Percentiles rank a stretch among this genome's conserved stretches.
Evolutionary conservation across 768 basidiomycete species (phyloP).

Genomic region (Mycena galopus): DNA sequence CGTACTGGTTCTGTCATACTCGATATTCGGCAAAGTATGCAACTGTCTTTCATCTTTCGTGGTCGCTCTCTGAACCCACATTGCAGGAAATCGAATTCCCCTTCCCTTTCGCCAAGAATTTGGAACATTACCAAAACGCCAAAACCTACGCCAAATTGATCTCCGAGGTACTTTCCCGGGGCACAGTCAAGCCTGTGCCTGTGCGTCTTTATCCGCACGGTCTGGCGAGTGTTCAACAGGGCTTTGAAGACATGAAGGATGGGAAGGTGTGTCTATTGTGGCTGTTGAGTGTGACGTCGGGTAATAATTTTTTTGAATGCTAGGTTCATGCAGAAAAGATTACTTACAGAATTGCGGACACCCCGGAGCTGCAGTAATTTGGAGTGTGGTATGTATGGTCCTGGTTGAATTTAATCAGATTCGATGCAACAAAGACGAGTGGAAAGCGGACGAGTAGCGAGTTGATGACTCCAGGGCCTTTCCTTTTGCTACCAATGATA

Average conservation of each 20-base stretch:
- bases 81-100: constrained; percentile 14
- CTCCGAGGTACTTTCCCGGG: constrained; percentile 31
- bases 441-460: no score
- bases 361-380: constrained; percentile 8
- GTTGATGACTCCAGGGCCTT: no score
- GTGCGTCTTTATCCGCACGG: constrained; percentile 39
- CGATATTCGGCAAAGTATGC: constrained; percentile 39
- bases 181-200: constrained; percentile 32
- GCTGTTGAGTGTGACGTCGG: no score
- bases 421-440: no score
- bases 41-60: neutral
- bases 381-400: no score
- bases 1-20: constrained; percentile 38
- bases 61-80: neutral
- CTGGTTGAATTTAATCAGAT: no score
- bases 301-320: no score
- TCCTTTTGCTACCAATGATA: no score
- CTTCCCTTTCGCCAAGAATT: constrained; percentile 16
- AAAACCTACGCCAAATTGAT: constrained; percentile 35
- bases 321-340: constrained; percentile 26
- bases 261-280: no score
- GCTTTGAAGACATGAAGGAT: constrained; percentile 20
- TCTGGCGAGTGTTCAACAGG: constrained; percentile 33
- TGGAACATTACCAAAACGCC: constrained; percentile 33
- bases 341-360: constrained; percentile 21